Evolutionary conservation across 345 rosid species (phyloP), one percentile per base, ranked within the genome.

Genomic region (Cardamine chenopodiifolia): DNA sequence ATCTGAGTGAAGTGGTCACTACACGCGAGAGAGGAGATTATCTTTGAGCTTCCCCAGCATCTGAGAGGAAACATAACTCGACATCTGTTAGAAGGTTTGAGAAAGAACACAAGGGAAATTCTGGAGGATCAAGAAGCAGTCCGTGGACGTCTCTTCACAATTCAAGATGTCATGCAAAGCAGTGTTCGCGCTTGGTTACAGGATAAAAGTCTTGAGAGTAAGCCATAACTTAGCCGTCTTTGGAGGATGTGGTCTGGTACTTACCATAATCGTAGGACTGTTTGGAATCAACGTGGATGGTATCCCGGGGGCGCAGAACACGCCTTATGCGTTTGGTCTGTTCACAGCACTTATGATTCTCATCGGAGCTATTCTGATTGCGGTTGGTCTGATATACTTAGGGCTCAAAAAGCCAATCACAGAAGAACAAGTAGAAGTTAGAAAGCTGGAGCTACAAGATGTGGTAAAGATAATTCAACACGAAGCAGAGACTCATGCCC

Each of bases 231-330:
- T 95, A 71, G 88, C 92, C 3, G 97, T 95, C 18, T 87, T 92
- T 32, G 99, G 99, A 34, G 99, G 99, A 31, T 88, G 97, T 8
- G 99, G 99, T 29, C 85, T 95, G 23, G 89, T 95, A 49, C 93
- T 95, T 22, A 72, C 93, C 0, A 75, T 92, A 71, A 49, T 92
- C 61, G 91, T 96, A 0, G 97, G 99, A 52, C 76, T 95, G 39
- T 95, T 95, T 64, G 99, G 99, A 2, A 95, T 95, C 87, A 95
- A 95, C 67, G 97, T 95, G n/a, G 99, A 95, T 65, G 99, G 97
- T 18, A 95, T 95, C 25, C 99, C 97, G 0, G 99, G 99, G 48
- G 82, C 87, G 4, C 74, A 40, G 35, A 80, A 80, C 70, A 82
- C 99, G 0, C 99, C 99, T 31, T 92, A 90, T 42, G 99, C 99